phyloP scores from a whole-genome alignment of 495 filamentous ascomycete genomes.

The Aspergillus asperescens region DNA sequence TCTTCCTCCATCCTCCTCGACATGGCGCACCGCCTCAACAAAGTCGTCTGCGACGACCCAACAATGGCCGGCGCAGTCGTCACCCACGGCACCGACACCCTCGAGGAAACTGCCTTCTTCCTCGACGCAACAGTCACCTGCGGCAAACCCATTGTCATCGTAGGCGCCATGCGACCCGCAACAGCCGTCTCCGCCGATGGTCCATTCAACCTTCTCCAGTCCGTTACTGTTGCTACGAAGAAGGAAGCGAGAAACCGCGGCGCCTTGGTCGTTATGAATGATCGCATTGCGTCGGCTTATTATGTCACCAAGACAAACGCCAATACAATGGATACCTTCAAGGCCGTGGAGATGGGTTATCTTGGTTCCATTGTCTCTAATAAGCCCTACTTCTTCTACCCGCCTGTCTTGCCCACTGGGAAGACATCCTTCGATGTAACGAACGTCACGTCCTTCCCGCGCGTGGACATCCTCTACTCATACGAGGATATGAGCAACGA shows the following conservation, averaged over 20 bases:
- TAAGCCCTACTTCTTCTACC: slow-evolving; percentile 43
- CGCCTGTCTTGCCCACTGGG: slow-evolving; percentile 31
- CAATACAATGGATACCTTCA: slow-evolving; percentile 50
- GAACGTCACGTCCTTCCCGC: slow-evolving; percentile 29
- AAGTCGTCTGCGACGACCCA: slow-evolving; percentile 36
- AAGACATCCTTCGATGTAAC: slow-evolving; percentile 34
- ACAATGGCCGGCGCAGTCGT: slow-evolving; percentile 42
- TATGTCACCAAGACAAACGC: slow-evolving; percentile 49
- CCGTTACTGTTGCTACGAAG: slow-evolving; percentile 41
- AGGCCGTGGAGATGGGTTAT: slow-evolving; percentile 39
- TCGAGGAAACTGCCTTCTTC: slow-evolving; percentile 50
- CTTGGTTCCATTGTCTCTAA: slow-evolving; percentile 43
- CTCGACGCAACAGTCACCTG: slow-evolving; percentile 43
- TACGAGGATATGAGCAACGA: slow-evolving; percentile 36
- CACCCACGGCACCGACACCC: slow-evolving; percentile 49
- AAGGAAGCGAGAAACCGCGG: slow-evolving; percentile 32
- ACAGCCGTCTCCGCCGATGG: slow-evolving; percentile 49
- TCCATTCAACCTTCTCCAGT: slow-evolving; percentile 45
- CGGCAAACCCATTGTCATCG: slow-evolving; percentile 44
- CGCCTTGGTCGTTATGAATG: slow-evolving; percentile 47
- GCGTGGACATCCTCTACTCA: slow-evolving; percentile 40
- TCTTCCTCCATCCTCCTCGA: slow-evolving; percentile 39
- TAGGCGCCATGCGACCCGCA: slow-evolving; percentile 47
- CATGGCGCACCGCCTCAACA: slow-evolving; percentile 37
- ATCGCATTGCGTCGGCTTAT: slow-evolving; percentile 44